Evolutionary conservation across 2,329 filamentous ascomycete genomes (phyloP).

Genomic region (Waltergamsia citrina): DNA sequence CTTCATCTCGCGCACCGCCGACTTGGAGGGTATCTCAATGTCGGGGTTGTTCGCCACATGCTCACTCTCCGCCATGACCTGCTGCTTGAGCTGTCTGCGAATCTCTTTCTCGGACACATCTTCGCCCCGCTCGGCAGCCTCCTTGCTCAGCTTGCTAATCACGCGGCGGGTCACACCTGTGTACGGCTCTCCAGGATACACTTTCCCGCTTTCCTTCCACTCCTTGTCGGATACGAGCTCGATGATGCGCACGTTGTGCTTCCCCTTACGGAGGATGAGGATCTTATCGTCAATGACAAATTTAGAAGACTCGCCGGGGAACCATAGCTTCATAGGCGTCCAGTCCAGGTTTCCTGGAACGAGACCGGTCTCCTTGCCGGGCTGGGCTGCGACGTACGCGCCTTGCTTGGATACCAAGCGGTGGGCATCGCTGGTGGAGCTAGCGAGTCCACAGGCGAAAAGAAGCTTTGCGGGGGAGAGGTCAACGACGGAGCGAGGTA

Average conservation of each 20-base stretch:
- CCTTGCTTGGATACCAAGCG: constrained; percentile 45
- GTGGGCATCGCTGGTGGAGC: constrained; percentile 46
- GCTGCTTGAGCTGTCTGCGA: constrained; percentile 16
- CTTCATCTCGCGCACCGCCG: constrained; percentile 17
- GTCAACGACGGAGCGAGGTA: constrained; percentile 48
- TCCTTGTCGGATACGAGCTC: constrained; percentile 48
- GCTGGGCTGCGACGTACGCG: constrained; percentile 50
- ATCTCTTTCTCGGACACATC: constrained; percentile 14
- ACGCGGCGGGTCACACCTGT: constrained; percentile 37
- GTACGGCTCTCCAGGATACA: constrained; percentile 43
- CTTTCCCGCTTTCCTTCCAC: constrained; percentile 36
- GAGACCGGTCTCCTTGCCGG: constrained; percentile 33
- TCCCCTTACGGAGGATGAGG: constrained; percentile 53
- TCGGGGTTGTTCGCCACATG: constrained; percentile 28
- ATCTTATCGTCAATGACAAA: constrained; percentile 51
- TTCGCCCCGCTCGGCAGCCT: constrained; percentile 21
- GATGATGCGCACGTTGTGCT: constrained; percentile 53
- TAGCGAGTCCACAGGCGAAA: constrained; percentile 47
- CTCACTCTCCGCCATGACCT: constrained; percentile 6
- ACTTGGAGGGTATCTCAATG: constrained; percentile 28
- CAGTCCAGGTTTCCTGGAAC: constrained; percentile 45
- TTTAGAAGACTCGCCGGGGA: constrained; percentile 43
- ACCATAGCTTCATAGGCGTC: constrained; percentile 51
- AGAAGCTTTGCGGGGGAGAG: constrained; percentile 51
- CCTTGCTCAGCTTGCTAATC: constrained; percentile 23